phyloP scores from a whole-genome alignment of 1,284 basidiomycete genomes.

The Marasmius oreades region DNA sequence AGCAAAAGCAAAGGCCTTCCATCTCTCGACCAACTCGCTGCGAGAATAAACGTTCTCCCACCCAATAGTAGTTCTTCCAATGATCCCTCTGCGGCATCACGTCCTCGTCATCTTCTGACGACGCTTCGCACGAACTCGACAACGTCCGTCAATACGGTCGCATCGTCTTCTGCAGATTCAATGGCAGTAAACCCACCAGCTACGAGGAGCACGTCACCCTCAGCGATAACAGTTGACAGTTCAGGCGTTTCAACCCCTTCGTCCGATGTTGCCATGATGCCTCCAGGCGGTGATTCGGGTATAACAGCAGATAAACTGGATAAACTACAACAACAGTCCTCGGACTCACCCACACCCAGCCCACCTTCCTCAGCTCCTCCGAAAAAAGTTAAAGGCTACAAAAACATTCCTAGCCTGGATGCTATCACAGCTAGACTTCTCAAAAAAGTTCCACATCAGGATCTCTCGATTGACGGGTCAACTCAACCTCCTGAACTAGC shows the following conservation, averaged over 20 bases:
- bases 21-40: slow-evolving; percentile 77
- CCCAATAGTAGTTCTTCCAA: slow-evolving; percentile 27
- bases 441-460: slow-evolving; percentile 43
- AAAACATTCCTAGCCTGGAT: slow-evolving; percentile 80
- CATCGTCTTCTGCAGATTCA: slow-evolving; percentile 54
- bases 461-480: slow-evolving; percentile 68
- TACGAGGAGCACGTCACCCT: slow-evolving; percentile 59
- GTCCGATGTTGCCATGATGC: slow-evolving; percentile 24
- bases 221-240: slow-evolving; percentile 37
- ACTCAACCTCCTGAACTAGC: slow-evolving; percentile 69
- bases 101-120: slow-evolving; percentile 72
- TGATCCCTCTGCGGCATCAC: slow-evolving; percentile 35
- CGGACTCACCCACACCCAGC: slow-evolving; percentile 15
- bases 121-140: slow-evolving; percentile 64
- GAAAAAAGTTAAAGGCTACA: slow-evolving; percentile 67
- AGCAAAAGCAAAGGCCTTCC: slow-evolving; percentile 43
- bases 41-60: slow-evolving; percentile 56
- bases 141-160: slow-evolving; percentile 47
- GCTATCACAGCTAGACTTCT: slow-evolving; percentile 75
- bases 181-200: slow-evolving; percentile 57
- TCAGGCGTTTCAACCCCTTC: slow-evolving; percentile 14
- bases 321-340: slow-evolving; percentile 51
- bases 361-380: slow-evolving; percentile 14
- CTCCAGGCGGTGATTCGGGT: slow-evolving; percentile 17
- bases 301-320: slow-evolving; percentile 61